Conservation (phyloP, 192 early-diverging fungal species). For the Physocladia obscura region DNA sequence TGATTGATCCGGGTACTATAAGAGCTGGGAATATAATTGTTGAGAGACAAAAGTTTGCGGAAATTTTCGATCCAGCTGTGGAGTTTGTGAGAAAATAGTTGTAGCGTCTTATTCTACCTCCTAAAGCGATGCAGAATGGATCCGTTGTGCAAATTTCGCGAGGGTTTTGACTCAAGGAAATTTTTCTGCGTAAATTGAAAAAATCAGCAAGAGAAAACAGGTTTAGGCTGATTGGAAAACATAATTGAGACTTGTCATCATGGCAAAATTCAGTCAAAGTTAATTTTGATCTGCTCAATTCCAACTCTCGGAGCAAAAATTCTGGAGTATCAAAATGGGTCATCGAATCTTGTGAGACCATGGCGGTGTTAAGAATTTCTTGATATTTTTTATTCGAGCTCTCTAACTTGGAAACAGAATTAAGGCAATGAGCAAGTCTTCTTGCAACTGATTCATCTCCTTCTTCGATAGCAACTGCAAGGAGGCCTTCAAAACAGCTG, state of each 20-base stretch:
- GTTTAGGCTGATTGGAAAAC: too few species aligned
- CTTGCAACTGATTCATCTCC: constrained; percentile 8
- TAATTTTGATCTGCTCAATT: too few species aligned
- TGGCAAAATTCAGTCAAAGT: too few species aligned
- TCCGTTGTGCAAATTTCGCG: background rate
- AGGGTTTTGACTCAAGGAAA: background rate
- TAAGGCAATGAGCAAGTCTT: constrained; percentile 1
- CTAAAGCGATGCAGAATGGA: background rate
- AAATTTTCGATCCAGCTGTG: background rate
- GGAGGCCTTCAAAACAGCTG: constrained; percentile 11
- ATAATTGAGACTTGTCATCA: too few species aligned
- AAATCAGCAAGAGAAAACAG: too few species aligned
- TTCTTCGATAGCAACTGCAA: constrained; percentile 19
- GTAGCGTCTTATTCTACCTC: background rate
- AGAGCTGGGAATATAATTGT: background rate
- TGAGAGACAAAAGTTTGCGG: background rate
- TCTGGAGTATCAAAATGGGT: too few species aligned
- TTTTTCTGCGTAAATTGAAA: background rate
- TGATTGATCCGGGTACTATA: background rate
- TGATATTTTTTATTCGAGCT: background rate
- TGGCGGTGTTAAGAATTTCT: background rate
- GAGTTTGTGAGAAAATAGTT: background rate
- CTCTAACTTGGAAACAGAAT: background rate
- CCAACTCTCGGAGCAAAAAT: too few species aligned
- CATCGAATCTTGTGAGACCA: too few species aligned